A percentile compares a stretch with the other conserved stretches of the same genome.
These are phyloP conservation scores for Sechiopsis laciniata DNA, from an alignment of 306 rosid genomes.

Conservation along the genomic window DNA sequence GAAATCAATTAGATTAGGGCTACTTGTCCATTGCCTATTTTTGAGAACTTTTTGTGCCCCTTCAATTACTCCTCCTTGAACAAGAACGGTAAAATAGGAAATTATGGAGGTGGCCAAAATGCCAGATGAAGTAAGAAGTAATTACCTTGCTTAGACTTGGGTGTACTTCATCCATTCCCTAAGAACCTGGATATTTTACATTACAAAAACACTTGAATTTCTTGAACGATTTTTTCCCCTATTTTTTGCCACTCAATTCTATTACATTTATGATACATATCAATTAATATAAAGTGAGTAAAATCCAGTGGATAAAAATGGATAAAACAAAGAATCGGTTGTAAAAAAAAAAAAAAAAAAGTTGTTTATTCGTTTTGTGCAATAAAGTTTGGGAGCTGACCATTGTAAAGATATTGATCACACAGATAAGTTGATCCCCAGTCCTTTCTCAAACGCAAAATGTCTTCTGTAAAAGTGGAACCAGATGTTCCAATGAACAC, in stretches of 20 bases:
- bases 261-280: slow-evolving; percentile 7
- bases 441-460: slow-evolving; percentile 75
- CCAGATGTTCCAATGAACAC: slow-evolving; percentile 95
- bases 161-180: not conserved
- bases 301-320: not conserved
- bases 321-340: slow-evolving; percentile 3
- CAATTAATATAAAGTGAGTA: not conserved
- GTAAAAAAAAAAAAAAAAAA: not conserved
- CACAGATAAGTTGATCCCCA: slow-evolving; percentile 83
- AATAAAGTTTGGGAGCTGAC: slow-evolving; percentile 70
- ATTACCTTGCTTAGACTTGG: not conserved
- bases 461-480: slow-evolving; percentile 92
- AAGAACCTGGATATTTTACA: not conserved
- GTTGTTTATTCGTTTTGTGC: slow-evolving; percentile 65
- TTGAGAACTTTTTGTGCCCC: no score
- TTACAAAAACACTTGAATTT: not conserved
- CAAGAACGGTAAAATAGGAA: no score
- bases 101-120: no score
- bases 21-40: no score
- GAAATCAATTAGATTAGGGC: no score
- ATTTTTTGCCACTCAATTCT: not conserved
- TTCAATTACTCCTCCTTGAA: no score
- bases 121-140: not conserved
- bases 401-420: slow-evolving; percentile 86
- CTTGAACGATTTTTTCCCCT: not conserved